Percentiles rank a stretch among this genome's conserved stretches.
Conservation (phyloP, 345 rosid genomes). For the Citrus medica region DNA sequence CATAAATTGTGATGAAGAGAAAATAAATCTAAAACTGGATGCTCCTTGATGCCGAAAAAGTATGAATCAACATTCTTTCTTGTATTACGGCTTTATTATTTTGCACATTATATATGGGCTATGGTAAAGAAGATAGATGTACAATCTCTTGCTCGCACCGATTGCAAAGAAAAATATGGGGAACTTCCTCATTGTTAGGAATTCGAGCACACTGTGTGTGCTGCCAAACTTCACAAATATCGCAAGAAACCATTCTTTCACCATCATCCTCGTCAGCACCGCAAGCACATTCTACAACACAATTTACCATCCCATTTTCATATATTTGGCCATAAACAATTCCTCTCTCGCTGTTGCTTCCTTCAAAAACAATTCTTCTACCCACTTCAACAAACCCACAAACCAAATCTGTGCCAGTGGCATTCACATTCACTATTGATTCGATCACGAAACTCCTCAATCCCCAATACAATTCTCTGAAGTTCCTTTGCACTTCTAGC, state of each 20-base stretch:
- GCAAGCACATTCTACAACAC: conserved; percentile 58
- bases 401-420: conserved; percentile 38
- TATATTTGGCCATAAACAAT: conserved; percentile 17
- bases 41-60: not conserved
- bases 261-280: conserved; percentile 82
- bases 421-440: conserved; percentile 36
- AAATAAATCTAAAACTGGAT: not conserved
- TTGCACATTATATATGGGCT: not conserved
- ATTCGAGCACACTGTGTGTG: conserved; percentile 76
- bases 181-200: conserved; percentile 61
- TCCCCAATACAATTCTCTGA: conserved; percentile 73
- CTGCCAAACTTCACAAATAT: conserved; percentile 89
- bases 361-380: conserved; percentile 44
- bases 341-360: conserved; percentile 33
- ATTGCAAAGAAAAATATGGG: conserved; percentile 76
- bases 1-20: not conserved
- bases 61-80: not conserved
- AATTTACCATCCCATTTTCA: conserved; percentile 24
- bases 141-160: conserved; percentile 74
- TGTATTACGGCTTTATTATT: no score
- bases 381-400: conserved; percentile 41
- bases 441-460: conserved; percentile 44
- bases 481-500: conserved; percentile 54
- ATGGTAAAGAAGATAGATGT: conserved; percentile 54
- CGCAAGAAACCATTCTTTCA: conserved; percentile 78